phyloP scores from a whole-genome alignment of 1,139 yeast genomes.

The Meyerozyma guilliermondii region DNA sequence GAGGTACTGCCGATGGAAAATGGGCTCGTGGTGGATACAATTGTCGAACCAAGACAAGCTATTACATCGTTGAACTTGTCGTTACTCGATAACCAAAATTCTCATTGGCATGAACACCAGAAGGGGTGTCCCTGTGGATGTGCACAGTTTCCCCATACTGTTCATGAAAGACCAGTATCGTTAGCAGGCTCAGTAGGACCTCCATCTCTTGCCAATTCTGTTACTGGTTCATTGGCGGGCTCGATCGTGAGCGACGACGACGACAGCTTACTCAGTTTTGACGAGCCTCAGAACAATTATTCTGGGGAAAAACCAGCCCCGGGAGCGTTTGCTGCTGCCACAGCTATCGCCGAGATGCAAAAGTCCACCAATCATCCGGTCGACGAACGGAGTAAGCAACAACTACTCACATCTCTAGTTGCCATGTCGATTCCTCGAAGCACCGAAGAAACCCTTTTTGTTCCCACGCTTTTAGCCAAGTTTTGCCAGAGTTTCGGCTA shows the following conservation, averaged over 20 bases:
- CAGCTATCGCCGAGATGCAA: conserved; percentile 56
- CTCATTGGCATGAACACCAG: conserved; percentile 26
- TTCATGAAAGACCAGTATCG: conserved; percentile 61
- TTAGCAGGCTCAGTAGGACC: conserved; percentile 47
- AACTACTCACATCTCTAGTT: conserved; percentile 57
- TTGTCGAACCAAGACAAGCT: neutral
- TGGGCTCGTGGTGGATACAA: neutral
- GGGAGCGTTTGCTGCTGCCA: conserved; percentile 71
- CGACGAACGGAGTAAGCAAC: conserved; percentile 39
- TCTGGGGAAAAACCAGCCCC: conserved; percentile 57
- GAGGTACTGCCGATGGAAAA: neutral
- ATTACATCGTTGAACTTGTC: conserved; percentile 9
- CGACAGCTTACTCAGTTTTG: conserved; percentile 27
- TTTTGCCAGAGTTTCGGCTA: conserved; percentile 68
- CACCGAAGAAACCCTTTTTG: conserved; percentile 70
- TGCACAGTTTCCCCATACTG: conserved; percentile 46
- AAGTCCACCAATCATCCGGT: conserved; percentile 22
- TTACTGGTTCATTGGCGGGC: conserved; percentile 30
- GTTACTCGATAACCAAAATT: conserved; percentile 5
- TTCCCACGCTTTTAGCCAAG: conserved; percentile 65
- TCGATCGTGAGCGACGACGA: conserved; percentile 35
- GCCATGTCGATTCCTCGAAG: conserved; percentile 72
- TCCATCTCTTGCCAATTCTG: conserved; percentile 16
- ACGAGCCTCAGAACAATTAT: conserved; percentile 13
- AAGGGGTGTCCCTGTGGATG: conserved; percentile 57